Base-by-base conservation (phyloP, 139 green algal species). In the Chlorella sp. region DNA sequence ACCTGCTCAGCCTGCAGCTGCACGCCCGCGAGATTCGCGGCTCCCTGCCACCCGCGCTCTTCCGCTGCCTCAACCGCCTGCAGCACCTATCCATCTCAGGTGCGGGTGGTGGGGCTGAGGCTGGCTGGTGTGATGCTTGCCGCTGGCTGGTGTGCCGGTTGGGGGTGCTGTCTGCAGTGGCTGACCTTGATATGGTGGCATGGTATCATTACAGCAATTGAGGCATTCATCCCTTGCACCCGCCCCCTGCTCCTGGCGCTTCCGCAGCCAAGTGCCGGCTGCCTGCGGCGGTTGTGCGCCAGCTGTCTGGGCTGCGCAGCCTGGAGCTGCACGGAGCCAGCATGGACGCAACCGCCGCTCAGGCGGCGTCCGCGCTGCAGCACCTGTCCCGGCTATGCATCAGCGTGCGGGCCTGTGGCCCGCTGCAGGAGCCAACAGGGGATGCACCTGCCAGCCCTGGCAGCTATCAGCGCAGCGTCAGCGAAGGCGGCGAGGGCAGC, bases 1-100 rank as follows among this genome's bases (percentile, higher is more conserved):
- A 85, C 80, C 80, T 85, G 80, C 67, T 74, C 30, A 78, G 63
- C 67, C 26, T 85, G 80, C 80, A 74, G 63, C 80, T 85, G 80
- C 51, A 70, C 55, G 80, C 68, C 9, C 65, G 65, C 18, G 80
- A 85, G 67, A 85, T 85, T 51, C 67, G 67, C 18, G 80, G 80
- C 67, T 63, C 63, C 23, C 67, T 85, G 47, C 80, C 80, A 16
- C 44, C 80, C 30, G 63, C 80, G 3, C 78, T 84, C 63, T 75
- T 84, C 64, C 63, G 64, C 39, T 64, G 41, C 78, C 64, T 74
- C n/a, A 64, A 74, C 63, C 78, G 78, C 38, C 78, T 84, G 78
- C 63, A 84, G 78, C 64, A 74, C 63, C 78, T 84, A 28, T 7
- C 63, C 63, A 84, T 84, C n/a, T 82, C 76, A 7, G 70, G 70